Percentiles rank a stretch among this genome's conserved stretches.
These are phyloP conservation scores for Dentipellis fragilis DNA, from an alignment of 768 basidiomycete genomes.

Conservation along the genomic window DNA sequence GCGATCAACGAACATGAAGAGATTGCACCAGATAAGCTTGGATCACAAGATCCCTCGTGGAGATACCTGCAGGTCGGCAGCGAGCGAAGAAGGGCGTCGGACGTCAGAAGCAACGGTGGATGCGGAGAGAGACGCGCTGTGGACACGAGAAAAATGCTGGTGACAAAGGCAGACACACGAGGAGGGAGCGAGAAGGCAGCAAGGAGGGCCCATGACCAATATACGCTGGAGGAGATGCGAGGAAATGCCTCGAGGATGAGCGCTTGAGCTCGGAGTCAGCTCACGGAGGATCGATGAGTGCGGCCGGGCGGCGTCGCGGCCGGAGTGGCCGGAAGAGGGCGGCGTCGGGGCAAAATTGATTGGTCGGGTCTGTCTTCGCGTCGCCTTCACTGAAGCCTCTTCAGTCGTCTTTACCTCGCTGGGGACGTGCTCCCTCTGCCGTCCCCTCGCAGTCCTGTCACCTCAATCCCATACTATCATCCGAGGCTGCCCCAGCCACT, in stretches of 20 bases:
- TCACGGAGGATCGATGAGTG: no score
- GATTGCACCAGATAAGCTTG: not conserved
- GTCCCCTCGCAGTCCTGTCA: conserved; percentile 19
- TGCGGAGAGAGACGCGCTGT: not conserved
- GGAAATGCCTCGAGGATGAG: no score
- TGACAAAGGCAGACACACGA: not conserved
- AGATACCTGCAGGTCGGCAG: not conserved
- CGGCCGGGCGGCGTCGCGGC: no score
- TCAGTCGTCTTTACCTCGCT: conserved; percentile 1
- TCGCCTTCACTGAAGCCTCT: not conserved
- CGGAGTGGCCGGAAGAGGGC: not conserved
- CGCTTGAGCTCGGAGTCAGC: no score
- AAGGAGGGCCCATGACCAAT: not conserved
- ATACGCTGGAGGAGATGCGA: no score
- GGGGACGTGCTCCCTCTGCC: conserved; percentile 15
- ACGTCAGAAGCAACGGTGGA: not conserved
- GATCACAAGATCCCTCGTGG: not conserved
- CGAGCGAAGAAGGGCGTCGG: not conserved
- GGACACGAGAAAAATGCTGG: not conserved
- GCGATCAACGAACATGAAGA: not conserved
- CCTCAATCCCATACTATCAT: not conserved
- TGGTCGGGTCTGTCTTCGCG: not conserved
- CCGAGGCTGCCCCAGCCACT: not conserved
- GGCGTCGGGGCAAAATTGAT: not conserved
- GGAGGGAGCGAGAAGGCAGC: not conserved